A percentile compares a stretch with the other conserved stretches of the same genome.
These are phyloP conservation scores for Monosporozyma servazzii DNA, from an alignment of 805 yeast genomes.

Conservation along the genomic window DNA sequence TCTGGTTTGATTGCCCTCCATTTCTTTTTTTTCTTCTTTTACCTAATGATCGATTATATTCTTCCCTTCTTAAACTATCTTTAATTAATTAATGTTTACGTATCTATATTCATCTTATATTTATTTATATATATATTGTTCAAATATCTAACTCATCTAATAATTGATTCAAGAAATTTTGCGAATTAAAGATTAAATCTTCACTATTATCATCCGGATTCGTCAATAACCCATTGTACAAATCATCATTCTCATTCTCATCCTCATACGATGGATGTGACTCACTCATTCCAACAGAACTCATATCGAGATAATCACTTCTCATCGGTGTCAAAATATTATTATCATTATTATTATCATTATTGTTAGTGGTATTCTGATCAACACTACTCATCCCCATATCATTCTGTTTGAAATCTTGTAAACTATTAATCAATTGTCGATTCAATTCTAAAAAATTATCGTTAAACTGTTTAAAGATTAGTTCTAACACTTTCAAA, in stretches of 20 bases:
- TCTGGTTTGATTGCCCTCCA: neutral
- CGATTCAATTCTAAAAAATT: conserved; percentile 20
- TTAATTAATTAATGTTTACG: too few relatives aligned
- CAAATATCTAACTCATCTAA: conserved; percentile 6
- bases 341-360: too few relatives aligned
- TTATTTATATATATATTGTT: neutral
- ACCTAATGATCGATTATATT: neutral
- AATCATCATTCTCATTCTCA: too few relatives aligned
- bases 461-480: conserved; percentile 68
- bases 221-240: neutral
- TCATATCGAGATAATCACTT: neutral
- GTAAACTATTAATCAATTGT: conserved; percentile 1
- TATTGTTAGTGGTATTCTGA: too few relatives aligned
- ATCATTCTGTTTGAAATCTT: neutral
- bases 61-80: neutral
- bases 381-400: too few relatives aligned
- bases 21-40: neutral
- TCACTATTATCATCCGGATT: neutral
- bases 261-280: neutral
- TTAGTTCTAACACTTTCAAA: conserved; percentile 61
- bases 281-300: neutral
- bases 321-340: neutral
- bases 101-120: too few relatives aligned
- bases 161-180: conserved; percentile 7
- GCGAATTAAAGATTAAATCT: conserved; percentile 6